Evolutionary conservation across 2,329 filamentous ascomycete species (phyloP).

Genomic region (Berkeleyomyces rouxiae): DNA sequence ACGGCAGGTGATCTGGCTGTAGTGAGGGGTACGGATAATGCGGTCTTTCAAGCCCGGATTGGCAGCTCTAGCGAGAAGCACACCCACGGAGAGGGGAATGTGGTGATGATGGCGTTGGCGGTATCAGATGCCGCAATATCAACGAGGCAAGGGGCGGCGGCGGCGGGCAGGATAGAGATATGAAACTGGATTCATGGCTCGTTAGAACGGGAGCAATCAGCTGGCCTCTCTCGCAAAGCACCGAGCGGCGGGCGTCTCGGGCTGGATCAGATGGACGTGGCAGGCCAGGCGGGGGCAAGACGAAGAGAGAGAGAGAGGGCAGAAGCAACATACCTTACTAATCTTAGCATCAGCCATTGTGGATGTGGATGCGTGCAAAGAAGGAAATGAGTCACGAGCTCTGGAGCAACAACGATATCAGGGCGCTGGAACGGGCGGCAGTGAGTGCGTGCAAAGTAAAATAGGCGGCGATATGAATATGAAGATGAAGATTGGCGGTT

Average conservation of each 20-base stretch:
- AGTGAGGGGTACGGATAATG: conserved; percentile 9
- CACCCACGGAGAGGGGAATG: not conserved
- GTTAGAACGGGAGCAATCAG: not conserved
- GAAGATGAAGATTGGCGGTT: not conserved
- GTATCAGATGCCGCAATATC: not conserved
- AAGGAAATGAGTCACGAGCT: not conserved
- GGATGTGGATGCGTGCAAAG: not conserved
- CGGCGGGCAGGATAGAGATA: not conserved
- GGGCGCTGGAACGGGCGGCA: not conserved
- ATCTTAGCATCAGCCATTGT: conserved; percentile 11
- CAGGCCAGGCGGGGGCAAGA: not conserved
- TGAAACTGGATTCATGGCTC: not conserved
- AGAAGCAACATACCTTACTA: conserved; percentile 7
- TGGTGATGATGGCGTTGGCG: not conserved
- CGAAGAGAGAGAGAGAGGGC: not conserved
- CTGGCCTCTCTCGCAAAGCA: not conserved
- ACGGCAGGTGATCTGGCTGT: not conserved
- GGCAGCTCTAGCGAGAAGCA: not conserved
- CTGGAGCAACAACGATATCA: not conserved
- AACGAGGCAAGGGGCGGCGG: not conserved
- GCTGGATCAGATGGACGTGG: not conserved
- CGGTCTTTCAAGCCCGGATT: not conserved
- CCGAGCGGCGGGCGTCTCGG: not conserved
- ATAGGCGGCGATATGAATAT: not conserved
- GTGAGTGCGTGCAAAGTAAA: not conserved